Base-by-base conservation (phyloP, 1,139 yeast species). In the Geotrichum carabidarum region DNA sequence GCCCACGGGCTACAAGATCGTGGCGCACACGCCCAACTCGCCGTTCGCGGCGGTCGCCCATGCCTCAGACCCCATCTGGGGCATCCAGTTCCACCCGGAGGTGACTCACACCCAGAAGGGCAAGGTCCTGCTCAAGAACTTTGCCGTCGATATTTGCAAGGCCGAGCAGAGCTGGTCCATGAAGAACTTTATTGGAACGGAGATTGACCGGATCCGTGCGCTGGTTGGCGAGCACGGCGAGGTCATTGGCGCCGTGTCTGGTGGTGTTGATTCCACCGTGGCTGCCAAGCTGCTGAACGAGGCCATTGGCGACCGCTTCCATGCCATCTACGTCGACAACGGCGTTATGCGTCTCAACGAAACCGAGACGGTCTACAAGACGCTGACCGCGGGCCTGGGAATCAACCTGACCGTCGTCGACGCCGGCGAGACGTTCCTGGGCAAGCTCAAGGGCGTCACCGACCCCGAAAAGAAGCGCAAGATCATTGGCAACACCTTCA, bases 381-480 rank as follows among this genome's bases (percentile, higher is more conserved):
- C 96, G 51, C 78, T 93, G 65, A 86, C 90, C 62, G 91, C 83
- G 60, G 97, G 97, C 63, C 81, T 93, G 67, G 97, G 97, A 60
- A 93, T 94, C 72, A 88, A 93, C 75, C 79, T 93, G 70, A 86
- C 93, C 43, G 98, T 93, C 62, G 86, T 94, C 59, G 98, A 94
- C 69, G 99, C 99, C 47, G 74, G 91, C 56, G 96, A 90, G 55
- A 86, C 86, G 74, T 93, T 93, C 75, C 79, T 94, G 70, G 80
- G 76, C 64, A 84, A 88, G 71, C 82, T 93, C 66, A 83, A 85
- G 75, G 98, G 98, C 63, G 86, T 94, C 63, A 88, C 97, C 61
- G 99, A 93, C 72, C 99, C 99, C 55, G 99, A 93, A 78, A 89
- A 89, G 83, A 93, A 93, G 84, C 85, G 99, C 77, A 93, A 93